These are phyloP conservation scores for Chlorella sp. DNA, from an alignment of 139 green algal genomes.

Conservation along the genomic window DNA sequence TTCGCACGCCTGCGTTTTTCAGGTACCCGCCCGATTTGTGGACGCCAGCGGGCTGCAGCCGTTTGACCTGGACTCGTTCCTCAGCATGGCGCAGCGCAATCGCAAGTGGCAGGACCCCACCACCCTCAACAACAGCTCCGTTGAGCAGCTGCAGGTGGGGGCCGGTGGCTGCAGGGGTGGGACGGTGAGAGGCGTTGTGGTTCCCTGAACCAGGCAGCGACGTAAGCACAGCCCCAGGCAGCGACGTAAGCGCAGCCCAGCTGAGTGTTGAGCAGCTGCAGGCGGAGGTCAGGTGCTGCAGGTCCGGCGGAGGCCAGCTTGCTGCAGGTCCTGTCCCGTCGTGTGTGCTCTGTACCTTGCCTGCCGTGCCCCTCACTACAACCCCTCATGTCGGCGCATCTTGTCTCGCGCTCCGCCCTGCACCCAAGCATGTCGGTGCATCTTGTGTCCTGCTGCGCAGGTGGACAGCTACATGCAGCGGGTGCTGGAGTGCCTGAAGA, in stretches of 20 bases:
- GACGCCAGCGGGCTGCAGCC: constrained; percentile 53
- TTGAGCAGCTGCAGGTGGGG: constrained; percentile 70
- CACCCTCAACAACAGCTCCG: constrained; percentile 57
- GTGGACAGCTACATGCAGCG: constrained; percentile 61
- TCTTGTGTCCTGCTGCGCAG: neutral
- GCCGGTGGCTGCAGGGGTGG: neutral
- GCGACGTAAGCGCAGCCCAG: too few species aligned
- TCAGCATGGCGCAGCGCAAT: constrained; percentile 70
- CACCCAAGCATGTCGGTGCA: too few species aligned
- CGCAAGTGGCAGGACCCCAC: constrained; percentile 91
- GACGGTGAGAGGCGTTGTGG: neutral
- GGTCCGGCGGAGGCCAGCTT: neutral
- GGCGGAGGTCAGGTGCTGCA: neutral
- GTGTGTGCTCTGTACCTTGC: neutral
- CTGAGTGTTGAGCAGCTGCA: too few species aligned
- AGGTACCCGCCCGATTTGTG: constrained; percentile 43
- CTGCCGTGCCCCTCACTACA: too few species aligned
- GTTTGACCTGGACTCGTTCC: constrained; percentile 89
- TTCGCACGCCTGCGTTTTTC: neutral
- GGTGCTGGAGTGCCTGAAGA: constrained; percentile 48
- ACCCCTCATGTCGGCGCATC: too few species aligned
- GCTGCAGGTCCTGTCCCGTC: neutral
- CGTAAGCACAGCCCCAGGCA: too few species aligned
- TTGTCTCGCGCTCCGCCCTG: neutral
- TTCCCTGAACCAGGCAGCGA: neutral